These are phyloP conservation scores for Sporothrix curviconia DNA, from an alignment of 2,329 filamentous ascomycete species.

Conservation along the genomic window DNA sequence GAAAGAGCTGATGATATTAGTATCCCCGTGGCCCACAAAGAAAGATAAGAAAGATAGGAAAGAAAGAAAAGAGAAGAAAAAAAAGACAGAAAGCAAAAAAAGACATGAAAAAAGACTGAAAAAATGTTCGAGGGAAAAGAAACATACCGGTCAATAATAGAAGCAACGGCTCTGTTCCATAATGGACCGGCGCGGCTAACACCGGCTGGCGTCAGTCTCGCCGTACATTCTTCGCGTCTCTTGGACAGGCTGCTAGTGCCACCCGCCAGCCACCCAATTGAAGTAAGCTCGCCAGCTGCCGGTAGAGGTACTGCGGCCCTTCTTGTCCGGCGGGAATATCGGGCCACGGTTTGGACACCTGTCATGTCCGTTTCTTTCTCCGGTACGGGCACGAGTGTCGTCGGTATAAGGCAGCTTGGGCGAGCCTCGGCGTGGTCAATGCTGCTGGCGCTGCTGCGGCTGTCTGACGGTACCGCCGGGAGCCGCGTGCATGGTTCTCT, in stretches of 20 bases:
- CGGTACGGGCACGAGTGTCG: constrained; percentile 69
- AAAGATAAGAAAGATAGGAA: background rate
- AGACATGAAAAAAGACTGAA: constrained; percentile 8
- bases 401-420: constrained; percentile 70
- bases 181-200: constrained; percentile 71
- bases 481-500: constrained; percentile 61
- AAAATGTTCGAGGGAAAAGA: too few species aligned
- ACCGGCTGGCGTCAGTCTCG: constrained; percentile 72
- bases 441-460: constrained; percentile 48
- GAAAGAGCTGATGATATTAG: constrained; percentile 55
- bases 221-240: constrained; percentile 40
- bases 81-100: background rate
- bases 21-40: too few species aligned
- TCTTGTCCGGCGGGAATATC: constrained; percentile 45
- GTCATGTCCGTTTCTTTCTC: constrained; percentile 92
- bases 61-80: background rate
- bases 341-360: constrained; percentile 59
- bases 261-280: constrained; percentile 87
- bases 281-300: constrained; percentile 93
- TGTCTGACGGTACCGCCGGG: constrained; percentile 66
- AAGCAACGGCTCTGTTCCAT: constrained; percentile 84
- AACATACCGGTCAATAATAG: constrained; percentile 67
- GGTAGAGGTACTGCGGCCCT: constrained; percentile 67
- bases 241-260: constrained; percentile 71
- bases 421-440: background rate